phyloP scores from a whole-genome alignment of 1,139 yeast genomes.

The Nakaseomyces sp. region DNA sequence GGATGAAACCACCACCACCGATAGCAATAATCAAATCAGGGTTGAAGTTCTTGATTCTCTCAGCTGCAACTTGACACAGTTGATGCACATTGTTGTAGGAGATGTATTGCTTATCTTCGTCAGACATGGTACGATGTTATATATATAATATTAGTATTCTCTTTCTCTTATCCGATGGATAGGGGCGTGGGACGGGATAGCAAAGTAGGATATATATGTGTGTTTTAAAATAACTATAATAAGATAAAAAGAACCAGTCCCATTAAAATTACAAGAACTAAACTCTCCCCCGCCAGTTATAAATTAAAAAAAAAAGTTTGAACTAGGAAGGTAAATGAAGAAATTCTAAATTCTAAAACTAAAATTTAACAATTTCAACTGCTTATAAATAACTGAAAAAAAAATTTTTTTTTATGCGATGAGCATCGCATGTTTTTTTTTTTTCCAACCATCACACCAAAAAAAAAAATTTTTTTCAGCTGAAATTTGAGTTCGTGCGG shows the following conservation, averaged over 20 bases:
- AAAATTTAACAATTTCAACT: neutral
- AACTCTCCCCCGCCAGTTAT: neutral
- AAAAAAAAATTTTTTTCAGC: neutral
- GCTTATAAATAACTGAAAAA: neutral
- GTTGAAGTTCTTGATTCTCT: constrained; percentile 38
- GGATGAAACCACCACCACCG: constrained; percentile 65
- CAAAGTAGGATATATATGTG: too few species aligned
- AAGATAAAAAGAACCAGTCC: neutral
- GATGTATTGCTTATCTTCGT: constrained; percentile 42
- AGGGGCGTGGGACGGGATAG: too few species aligned
- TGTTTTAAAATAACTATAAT: neutral
- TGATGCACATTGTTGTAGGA: constrained; percentile 58
- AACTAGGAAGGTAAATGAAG: constrained; percentile 2
- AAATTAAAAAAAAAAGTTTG: neutral
- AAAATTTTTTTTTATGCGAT: constrained; percentile 2
- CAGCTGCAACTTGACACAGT: constrained; percentile 49
- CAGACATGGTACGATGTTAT: constrained; percentile 19
- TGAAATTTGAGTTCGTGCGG: too few species aligned
- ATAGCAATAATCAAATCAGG: constrained; percentile 56
- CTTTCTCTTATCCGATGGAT: too few species aligned
- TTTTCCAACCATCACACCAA: too few species aligned
- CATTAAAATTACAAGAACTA: neutral
- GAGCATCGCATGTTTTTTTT: neutral
- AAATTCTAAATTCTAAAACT: neutral
- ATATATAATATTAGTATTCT: neutral